Evolutionary conservation across 1,284 basidiomycete genomes (phyloP).

Genomic region (Microbotryomycetes sp.): DNA sequence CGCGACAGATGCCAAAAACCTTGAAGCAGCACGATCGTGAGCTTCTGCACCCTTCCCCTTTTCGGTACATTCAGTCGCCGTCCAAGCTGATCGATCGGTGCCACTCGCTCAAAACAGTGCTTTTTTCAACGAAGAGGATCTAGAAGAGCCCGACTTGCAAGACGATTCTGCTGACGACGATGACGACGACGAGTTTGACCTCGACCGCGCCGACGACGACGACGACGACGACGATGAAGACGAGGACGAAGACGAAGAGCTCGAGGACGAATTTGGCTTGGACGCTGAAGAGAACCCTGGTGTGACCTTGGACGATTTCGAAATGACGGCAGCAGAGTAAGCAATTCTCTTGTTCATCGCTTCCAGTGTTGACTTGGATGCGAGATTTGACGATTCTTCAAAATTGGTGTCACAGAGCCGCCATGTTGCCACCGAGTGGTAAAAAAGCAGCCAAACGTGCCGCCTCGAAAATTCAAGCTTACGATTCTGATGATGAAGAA

Average conservation of each 20-base stretch:
- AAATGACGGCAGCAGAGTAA: conserved; percentile 17
- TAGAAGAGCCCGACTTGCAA: conserved; percentile 30
- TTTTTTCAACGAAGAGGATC: conserved; percentile 37
- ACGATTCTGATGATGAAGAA: conserved; percentile 18
- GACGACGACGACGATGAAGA: conserved; percentile 29
- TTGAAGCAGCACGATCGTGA: conserved; percentile 32
- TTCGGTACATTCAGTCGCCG: neutral
- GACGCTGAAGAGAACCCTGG: conserved; percentile 30
- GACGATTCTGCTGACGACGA: conserved; percentile 45
- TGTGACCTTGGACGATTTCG: conserved; percentile 16
- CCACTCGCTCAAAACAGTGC: conserved; percentile 19
- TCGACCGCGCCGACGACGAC: conserved; percentile 33
- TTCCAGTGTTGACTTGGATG: neutral
- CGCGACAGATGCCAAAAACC: conserved; percentile 16
- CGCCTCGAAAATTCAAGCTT: conserved; percentile 7
- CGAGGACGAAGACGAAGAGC: conserved; percentile 43
- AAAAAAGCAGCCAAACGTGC: conserved; percentile 22
- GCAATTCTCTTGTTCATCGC: neutral
- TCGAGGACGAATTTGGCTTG: conserved; percentile 46
- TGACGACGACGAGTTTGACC: conserved; percentile 43
- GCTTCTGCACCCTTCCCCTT: neutral
- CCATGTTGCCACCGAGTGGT: conserved; percentile 4
- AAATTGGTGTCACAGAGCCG: neutral
- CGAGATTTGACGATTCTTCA: neutral
- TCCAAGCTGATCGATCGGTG: neutral